Evolutionary conservation across 139 green algal genomes (phyloP).

Genomic region (Chlamydomonas eustigma): DNA sequence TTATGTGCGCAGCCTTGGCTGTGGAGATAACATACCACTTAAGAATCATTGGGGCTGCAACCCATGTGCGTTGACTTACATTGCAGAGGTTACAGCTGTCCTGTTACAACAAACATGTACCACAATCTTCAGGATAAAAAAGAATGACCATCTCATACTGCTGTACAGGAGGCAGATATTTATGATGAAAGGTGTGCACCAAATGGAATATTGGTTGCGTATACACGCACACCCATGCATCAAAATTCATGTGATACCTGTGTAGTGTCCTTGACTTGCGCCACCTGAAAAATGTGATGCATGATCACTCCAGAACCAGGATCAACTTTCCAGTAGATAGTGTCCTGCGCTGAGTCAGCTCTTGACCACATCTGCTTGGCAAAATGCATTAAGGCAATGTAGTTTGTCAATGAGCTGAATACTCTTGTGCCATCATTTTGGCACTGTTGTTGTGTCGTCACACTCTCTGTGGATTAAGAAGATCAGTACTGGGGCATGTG

Average conservation of each 20-base stretch:
- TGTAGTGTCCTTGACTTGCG: background rate
- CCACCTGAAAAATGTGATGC: background rate
- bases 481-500: too few relatives aligned
- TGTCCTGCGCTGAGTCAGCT: background rate
- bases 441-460: too few relatives aligned
- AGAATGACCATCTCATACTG: background rate
- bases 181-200: slow-evolving; percentile 76
- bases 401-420: background rate
- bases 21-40: background rate
- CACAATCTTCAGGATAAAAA: background rate
- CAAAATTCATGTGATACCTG: background rate
- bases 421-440: background rate
- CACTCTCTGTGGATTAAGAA: too few relatives aligned
- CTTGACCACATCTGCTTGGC: background rate
- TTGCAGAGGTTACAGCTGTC: too few relatives aligned
- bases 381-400: background rate
- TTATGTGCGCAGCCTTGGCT: background rate
- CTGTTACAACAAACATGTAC: too few relatives aligned
- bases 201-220: slow-evolving; percentile 80
- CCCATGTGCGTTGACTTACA: background rate
- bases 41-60: background rate
- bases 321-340: background rate
- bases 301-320: background rate
- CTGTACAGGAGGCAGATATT: slow-evolving; percentile 37
- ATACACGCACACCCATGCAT: background rate